A percentile compares a stretch with the other conserved stretches of the same genome.
phyloP scores from a whole-genome alignment of 2,329 filamentous ascomycete genomes.

The Colletotrichum sp. region DNA sequence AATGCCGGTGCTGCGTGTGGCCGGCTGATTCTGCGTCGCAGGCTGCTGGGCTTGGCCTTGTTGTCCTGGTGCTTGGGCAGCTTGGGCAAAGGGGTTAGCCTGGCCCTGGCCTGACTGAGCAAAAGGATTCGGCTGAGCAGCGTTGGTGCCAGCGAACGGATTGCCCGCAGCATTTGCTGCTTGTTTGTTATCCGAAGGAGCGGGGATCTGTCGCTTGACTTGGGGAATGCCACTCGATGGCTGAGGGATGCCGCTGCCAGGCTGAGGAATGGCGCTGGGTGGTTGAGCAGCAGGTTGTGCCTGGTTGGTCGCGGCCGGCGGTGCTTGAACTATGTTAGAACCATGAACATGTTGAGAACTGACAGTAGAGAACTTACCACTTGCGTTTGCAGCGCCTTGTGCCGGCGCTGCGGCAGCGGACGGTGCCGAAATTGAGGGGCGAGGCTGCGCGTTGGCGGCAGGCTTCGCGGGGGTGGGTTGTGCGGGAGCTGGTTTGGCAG shows the following conservation, averaged over 20 bases:
- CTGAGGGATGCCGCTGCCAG: background rate
- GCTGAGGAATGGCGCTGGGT: background rate
- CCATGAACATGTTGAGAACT: background rate
- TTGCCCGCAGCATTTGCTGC: background rate
- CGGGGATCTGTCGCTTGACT: slow-evolving; percentile 3
- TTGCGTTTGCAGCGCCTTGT: slow-evolving; percentile 16
- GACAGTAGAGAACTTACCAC: slow-evolving; percentile 17
- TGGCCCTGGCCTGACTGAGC: background rate
- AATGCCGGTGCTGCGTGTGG: slow-evolving; percentile 31
- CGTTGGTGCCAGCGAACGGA: slow-evolving; percentile 8
- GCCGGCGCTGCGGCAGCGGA: slow-evolving; percentile 12
- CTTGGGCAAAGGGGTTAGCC: slow-evolving; percentile 17
- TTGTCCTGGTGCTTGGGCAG: background rate
- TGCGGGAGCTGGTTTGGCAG: slow-evolving; percentile 28
- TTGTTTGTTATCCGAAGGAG: background rate
- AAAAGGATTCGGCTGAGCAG: background rate
- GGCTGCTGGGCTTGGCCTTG: slow-evolving; percentile 10
- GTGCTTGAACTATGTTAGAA: background rate
- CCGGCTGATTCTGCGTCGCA: background rate
- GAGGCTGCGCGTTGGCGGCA: slow-evolving; percentile 7
- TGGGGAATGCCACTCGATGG: slow-evolving; percentile 9
- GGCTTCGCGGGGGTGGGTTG: slow-evolving; percentile 23
- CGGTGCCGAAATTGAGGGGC: slow-evolving; percentile 8
- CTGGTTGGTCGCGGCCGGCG: background rate
- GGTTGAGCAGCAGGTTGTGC: background rate